Evolutionary conservation across 1,139 yeast genomes (phyloP), one percentile per base, ranked within the genome.

Genomic region (Hemisphaericaspora xylanilytica): DNA sequence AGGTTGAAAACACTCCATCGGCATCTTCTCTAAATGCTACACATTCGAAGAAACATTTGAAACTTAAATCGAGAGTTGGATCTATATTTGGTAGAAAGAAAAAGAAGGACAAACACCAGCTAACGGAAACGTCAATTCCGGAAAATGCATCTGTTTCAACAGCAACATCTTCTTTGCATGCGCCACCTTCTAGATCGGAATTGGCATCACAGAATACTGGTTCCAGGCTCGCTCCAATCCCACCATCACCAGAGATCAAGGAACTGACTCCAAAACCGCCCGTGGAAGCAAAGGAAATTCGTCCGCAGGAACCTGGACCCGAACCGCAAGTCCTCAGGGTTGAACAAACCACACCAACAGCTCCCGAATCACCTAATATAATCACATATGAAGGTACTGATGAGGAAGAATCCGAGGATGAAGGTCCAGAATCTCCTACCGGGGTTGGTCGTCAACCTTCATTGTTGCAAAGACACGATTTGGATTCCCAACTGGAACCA

Each of bases 21-120:
- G 22, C 10, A 25, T 17, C 25, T 13, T 16, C 32, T 5, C 14
- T 29, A 33, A 20, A 33, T 9, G 27, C 44, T 24, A 35, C 41
- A 5, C 39, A 38, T 21, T 12, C 20, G 16, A 61, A 56, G 44
- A 63, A 61, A 39, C 54, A 56, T 25, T 61, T 67, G 17, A 79
- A 75, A 46, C 65, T 89, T 53, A 80, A 81, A 56, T 85, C 95
- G 5, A 81, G 71, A 56, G 89, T 89, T 29, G 96, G 96, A 13
- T 87, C 96, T 0, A 81, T 89, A 44, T 85, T 89, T 58, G 82
- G 85, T 32, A 77, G 85, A 48, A 80, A 78, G 53, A 68, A 78
- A 52, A 72, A 71, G 49, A 64, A 64, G 24, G 33, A 53, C 5
- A 61, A 59, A 43, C 52, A 56, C 18, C 50, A 50, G 35, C 39